Evolutionary conservation across 176 grass and related monocot genomes (phyloP).

Genomic region (Poa pratensis): DNA sequence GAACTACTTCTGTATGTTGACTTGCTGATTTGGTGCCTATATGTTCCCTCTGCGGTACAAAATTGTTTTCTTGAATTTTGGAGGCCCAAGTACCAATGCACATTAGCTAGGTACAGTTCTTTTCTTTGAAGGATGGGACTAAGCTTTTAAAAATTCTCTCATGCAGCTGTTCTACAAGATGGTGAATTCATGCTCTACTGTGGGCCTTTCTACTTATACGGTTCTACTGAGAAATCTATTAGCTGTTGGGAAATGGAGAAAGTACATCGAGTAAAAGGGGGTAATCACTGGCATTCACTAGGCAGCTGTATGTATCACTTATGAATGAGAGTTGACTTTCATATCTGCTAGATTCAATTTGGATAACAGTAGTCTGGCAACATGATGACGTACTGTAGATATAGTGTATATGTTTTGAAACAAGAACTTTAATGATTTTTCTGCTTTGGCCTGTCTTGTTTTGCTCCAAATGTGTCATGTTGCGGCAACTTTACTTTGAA

Average conservation of each 20-base stretch:
- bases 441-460: constrained; percentile 16
- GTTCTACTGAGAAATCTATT: constrained; percentile 86
- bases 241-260: constrained; percentile 91
- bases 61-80: constrained; percentile 17
- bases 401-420: background rate
- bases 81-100: background rate
- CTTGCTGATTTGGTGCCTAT: background rate
- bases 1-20: background rate
- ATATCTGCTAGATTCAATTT: constrained; percentile 32
- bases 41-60: background rate
- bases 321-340: constrained; percentile 16
- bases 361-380: constrained; percentile 13
- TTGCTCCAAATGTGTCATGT: background rate
- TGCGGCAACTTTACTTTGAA: background rate
- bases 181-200: constrained; percentile 52
- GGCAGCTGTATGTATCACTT: constrained; percentile 24
- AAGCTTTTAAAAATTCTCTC: constrained; percentile 33
- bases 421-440: background rate
- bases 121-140: constrained; percentile 33
- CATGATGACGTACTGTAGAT: background rate
- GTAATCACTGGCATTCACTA: constrained; percentile 30
- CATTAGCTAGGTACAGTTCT: constrained; percentile 11
- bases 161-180: constrained; percentile 85
- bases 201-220: constrained; percentile 69
- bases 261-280: constrained; percentile 69